Conservation (phyloP, 345 rosid genomes). For the Capsella bursapastoris region DNA sequence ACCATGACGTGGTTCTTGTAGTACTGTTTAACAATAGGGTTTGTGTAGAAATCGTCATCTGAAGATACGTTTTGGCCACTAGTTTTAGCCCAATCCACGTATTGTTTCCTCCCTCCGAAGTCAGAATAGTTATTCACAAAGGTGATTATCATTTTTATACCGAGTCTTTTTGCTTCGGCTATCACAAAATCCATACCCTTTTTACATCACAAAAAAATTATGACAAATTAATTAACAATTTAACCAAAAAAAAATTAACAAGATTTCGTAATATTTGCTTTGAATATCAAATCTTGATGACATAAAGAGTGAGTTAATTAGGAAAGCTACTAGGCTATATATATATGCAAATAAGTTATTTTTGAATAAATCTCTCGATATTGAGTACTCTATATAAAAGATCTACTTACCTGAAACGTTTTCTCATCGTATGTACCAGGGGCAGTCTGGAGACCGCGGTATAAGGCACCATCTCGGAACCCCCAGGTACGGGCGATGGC, state of each 20-base stretch:
- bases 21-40: slow-evolving; percentile 32
- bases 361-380: background rate
- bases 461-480: slow-evolving; percentile 38
- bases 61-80: slow-evolving; percentile 28
- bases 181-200: slow-evolving; percentile 47
- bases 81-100: slow-evolving; percentile 35
- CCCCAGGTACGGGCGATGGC: slow-evolving; percentile 41
- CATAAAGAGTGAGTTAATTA: no score
- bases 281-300: background rate
- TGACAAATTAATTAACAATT: background rate
- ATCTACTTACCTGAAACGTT: slow-evolving; percentile 31
- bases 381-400: background rate
- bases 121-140: slow-evolving; percentile 41
- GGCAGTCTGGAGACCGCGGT: slow-evolving; percentile 41
- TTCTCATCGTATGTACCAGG: slow-evolving; percentile 41
- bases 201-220: slow-evolving; percentile 11
- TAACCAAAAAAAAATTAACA: background rate
- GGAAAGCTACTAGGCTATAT: background rate
- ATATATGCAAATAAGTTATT: background rate
- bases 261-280: background rate
- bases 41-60: slow-evolving; percentile 44
- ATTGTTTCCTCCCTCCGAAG: slow-evolving; percentile 41
- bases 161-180: slow-evolving; percentile 41
- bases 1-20: slow-evolving; percentile 42
- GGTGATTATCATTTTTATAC: slow-evolving; percentile 37